phyloP scores from a whole-genome alignment of 1,284 basidiomycete species.

The Tausonia pullulans region DNA sequence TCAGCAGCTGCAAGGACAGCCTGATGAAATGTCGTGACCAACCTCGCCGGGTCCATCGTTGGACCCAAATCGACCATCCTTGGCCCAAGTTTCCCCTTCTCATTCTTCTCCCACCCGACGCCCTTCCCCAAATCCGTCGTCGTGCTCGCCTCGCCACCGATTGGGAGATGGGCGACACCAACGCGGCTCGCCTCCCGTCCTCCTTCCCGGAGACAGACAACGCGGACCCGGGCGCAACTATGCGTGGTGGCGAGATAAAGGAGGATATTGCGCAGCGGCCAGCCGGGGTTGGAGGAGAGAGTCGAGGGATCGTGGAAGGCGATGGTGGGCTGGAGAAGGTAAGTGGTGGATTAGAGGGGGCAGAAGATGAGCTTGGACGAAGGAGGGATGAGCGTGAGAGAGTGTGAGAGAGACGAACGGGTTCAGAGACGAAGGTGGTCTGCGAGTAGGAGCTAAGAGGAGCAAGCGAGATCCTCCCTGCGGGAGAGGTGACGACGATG shows the following conservation, averaged over 20 bases:
- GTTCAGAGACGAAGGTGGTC: too few species aligned
- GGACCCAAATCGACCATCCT: constrained; percentile 84
- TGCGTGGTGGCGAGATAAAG: constrained; percentile 57
- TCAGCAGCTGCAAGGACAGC: neutral
- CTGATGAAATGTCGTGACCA: constrained; percentile 11
- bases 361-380: constrained; percentile 16
- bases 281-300: constrained; percentile 65
- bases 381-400: too few species aligned
- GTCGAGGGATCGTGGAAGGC: constrained; percentile 79
- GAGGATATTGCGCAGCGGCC: constrained; percentile 88
- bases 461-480: too few species aligned
- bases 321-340: neutral
- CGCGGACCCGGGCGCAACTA: constrained; percentile 45
- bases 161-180: neutral
- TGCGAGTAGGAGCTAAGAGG: too few species aligned
- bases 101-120: constrained; percentile 93
- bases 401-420: too few species aligned
- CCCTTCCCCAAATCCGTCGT: constrained; percentile 36
- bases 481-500: too few species aligned
- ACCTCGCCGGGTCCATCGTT: constrained; percentile 81
- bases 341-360: constrained; percentile 3
- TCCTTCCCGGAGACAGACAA: constrained; percentile 59
- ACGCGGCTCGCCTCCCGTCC: constrained; percentile 18
- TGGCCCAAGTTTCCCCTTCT: constrained; percentile 69
- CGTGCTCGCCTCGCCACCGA: neutral